phyloP scores from a whole-genome alignment of 2,329 filamentous ascomycete species.

The Cladosporium sp. region DNA sequence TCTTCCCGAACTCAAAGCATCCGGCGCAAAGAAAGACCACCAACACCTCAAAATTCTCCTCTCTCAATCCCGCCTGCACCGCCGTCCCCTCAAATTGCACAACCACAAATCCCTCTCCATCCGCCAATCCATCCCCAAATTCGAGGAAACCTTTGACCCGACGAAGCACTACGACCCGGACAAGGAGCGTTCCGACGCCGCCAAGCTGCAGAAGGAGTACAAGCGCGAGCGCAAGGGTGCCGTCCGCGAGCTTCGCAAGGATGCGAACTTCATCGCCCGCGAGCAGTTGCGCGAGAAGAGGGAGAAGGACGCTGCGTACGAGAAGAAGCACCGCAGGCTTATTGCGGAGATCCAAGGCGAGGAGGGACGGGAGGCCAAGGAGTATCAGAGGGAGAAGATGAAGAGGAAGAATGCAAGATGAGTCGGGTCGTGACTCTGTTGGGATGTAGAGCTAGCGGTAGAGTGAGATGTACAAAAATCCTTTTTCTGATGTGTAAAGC shows the following conservation, averaged over 20 bases:
- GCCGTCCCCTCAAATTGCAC: slow-evolving; percentile 80
- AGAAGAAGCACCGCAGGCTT: slow-evolving; percentile 89
- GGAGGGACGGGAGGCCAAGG: slow-evolving; percentile 80
- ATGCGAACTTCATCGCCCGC: slow-evolving; percentile 86
- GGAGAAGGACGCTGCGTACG: slow-evolving; percentile 86
- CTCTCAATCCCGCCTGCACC: slow-evolving; percentile 58
- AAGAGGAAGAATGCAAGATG: slow-evolving; percentile 52
- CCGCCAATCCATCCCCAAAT: slow-evolving; percentile 84
- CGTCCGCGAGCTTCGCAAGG: slow-evolving; percentile 89
- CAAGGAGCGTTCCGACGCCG: slow-evolving; percentile 77
- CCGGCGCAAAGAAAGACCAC: slow-evolving; percentile 45
- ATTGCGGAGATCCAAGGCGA: slow-evolving; percentile 94
- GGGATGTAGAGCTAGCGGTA: background rate
- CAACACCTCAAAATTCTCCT: slow-evolving; percentile 60
- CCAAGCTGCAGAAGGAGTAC: slow-evolving; percentile 82
- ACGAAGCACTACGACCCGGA: slow-evolving; percentile 97
- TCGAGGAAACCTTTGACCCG: slow-evolving; percentile 92
- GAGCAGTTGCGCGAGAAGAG: slow-evolving; percentile 91
- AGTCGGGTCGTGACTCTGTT: no score
- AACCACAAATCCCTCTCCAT: slow-evolving; percentile 85
- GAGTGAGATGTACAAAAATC: no score
- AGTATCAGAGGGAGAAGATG: slow-evolving; percentile 82
- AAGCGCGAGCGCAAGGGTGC: slow-evolving; percentile 95
- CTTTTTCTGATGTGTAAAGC: no score
- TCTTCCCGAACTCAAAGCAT: slow-evolving; percentile 29